Evolutionary conservation across 2,329 filamentous ascomycete species (phyloP), one percentile per base, ranked within the genome.

Genomic region (Pleurostoma richardsiae): DNA sequence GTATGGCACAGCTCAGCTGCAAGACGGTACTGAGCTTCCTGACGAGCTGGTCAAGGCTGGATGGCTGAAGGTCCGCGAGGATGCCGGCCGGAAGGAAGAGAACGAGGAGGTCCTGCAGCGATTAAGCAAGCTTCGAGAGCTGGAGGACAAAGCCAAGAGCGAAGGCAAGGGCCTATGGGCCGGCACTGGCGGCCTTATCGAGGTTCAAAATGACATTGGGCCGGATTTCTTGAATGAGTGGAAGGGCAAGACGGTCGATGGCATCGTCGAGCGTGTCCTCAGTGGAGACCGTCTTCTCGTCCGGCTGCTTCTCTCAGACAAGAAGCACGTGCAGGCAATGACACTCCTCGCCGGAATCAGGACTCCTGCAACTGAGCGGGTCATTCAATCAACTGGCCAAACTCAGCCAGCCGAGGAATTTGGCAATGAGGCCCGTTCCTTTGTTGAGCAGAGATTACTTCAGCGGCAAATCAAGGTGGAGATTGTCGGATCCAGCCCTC

Each of bases 1-100:
- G 63, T 99, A 96, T 62, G 94, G 92, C 54, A 79, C 83, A 53
- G 84, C 90, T 50, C 80, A 81, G 53, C 76, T 96, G 45, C 83
- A 86, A 52, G 86, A 89, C 59, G 90, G 90, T 43, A 82, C 82
- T 30, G 74, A 81, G 47, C 69, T 99, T 43, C 91, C 94, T 19
- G 90, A 97, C 53, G 82, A 88, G 52, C 79, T 87, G 48, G 82
- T 97, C 53, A 84, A 89, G 61, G 88, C 90, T 59, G 94, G 94
- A 55, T 96, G 91, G 90, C 73, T 90, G 53, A 95, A 94, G 71
- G 80, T 99, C 50, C 84, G 94, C 53, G 94, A 99, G 59, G 94
- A 99, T 67, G 91, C 92, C 49, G 91, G 90, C 51, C 85, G 86
- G 54, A 94, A 92, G 62, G 91, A 96, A 55, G 90, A 96, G 49